phyloP scores from a whole-genome alignment of 164 flowering plant species.

The Magnolia kwangsiensis region DNA sequence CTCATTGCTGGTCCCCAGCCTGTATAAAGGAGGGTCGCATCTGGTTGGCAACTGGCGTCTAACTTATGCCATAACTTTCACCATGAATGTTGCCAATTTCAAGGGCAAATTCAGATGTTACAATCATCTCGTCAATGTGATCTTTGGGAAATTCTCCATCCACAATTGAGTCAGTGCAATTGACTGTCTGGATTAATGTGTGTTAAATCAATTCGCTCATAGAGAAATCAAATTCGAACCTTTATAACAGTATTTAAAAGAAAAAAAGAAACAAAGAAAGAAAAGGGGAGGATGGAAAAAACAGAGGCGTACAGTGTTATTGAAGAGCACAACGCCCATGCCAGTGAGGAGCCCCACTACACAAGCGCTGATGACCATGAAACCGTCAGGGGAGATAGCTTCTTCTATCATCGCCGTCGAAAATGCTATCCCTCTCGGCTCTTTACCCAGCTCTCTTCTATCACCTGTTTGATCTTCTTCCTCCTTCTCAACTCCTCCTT shows the following conservation, averaged over 20 bases:
- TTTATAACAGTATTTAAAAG: background rate
- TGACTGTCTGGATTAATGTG: no score
- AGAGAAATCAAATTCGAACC: background rate
- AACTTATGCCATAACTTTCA: no score
- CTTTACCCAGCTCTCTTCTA: background rate
- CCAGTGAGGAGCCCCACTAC: constrained; percentile 85
- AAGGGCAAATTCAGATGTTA: no score
- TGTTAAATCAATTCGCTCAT: background rate
- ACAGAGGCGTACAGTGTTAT: constrained; percentile 36
- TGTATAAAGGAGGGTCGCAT: no score
- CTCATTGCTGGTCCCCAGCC: no score
- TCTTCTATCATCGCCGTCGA: constrained; percentile 9
- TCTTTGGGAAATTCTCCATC: no score
- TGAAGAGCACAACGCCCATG: constrained; percentile 72
- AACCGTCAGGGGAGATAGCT: constrained; percentile 23
- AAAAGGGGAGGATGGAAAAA: background rate
- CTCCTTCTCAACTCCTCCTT: background rate
- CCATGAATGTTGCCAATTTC: no score
- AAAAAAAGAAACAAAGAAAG: background rate
- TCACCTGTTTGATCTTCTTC: background rate
- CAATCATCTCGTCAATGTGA: background rate
- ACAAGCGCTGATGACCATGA: constrained; percentile 59
- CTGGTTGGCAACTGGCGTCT: no score
- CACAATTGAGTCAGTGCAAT: no score
- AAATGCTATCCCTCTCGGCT: constrained; percentile 4